Conservation (phyloP, 306 rosid genomes). For the Lagenaria siceraria region DNA sequence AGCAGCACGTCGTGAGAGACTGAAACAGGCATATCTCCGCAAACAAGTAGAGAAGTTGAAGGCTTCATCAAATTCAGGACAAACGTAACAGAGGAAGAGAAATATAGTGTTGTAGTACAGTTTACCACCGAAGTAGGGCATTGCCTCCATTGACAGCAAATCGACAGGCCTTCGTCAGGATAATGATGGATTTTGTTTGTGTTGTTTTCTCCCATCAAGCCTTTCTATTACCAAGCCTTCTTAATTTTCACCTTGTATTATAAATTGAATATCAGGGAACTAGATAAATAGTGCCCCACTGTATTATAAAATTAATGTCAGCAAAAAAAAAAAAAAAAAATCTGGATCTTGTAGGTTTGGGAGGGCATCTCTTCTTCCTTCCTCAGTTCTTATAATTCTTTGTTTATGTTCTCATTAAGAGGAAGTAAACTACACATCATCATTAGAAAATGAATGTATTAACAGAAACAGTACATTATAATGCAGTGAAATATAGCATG, state of each 20-base stretch:
- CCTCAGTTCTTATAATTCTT: background rate
- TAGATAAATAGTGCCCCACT: background rate
- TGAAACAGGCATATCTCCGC: constrained; percentile 72
- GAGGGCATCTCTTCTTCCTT: background rate
- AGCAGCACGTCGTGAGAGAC: constrained; percentile 58
- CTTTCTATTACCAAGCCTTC: background rate
- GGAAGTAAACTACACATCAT: background rate
- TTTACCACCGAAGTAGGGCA: background rate
- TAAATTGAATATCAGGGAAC: background rate
- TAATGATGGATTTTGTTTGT: background rate
- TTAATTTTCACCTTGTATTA: background rate
- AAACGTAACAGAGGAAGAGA: background rate
- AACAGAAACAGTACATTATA: background rate
- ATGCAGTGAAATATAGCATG: background rate
- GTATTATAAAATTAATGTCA: background rate
- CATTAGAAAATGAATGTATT: background rate
- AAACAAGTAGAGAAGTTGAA: constrained; percentile 68
- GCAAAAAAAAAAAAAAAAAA: background rate
- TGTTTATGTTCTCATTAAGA: background rate
- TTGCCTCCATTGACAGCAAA: background rate
- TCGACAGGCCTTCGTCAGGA: background rate
- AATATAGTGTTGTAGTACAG: background rate
- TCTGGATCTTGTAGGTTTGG: background rate
- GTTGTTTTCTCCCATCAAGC: background rate
- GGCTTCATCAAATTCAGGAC: constrained; percentile 37